Percentiles rank a stretch among this genome's conserved stretches.
phyloP scores from a whole-genome alignment of 2,329 filamentous ascomycete species.

The Paraconiothyrium brasiliense region DNA sequence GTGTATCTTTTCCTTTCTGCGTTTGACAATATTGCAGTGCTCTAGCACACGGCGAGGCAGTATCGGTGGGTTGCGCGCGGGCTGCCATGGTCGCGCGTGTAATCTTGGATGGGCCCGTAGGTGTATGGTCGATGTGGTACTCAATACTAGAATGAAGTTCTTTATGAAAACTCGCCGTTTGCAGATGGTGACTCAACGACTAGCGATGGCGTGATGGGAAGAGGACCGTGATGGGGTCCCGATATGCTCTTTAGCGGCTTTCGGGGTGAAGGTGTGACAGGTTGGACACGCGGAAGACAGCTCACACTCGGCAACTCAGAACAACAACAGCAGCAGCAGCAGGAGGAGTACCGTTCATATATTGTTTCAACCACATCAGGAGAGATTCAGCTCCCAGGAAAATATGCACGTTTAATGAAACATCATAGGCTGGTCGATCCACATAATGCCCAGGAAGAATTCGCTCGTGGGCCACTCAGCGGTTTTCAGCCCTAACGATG shows the following conservation, averaged over 20 bases:
- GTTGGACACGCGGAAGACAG: not conserved
- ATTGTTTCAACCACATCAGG: not conserved
- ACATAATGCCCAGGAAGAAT: constrained; percentile 5
- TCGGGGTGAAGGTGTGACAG: not conserved
- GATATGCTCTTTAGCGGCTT: not conserved
- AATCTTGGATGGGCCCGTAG: constrained; percentile 13
- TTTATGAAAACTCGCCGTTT: constrained; percentile 12
- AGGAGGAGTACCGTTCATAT: not conserved
- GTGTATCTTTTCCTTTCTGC: constrained; percentile 5
- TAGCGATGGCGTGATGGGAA: constrained; percentile 12
- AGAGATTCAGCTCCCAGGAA: not conserved
- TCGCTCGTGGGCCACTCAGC: constrained; percentile 13
- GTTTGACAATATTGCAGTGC: constrained; percentile 11
- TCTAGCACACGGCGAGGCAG: not conserved
- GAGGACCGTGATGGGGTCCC: constrained; percentile 23
- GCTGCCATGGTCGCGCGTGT: constrained; percentile 21
- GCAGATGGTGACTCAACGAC: constrained; percentile 11
- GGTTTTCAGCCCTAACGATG: constrained; percentile 15
- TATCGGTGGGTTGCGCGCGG: constrained; percentile 25
- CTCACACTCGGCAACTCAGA: not conserved
- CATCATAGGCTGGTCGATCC: constrained; percentile 5
- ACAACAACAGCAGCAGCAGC: not conserved
- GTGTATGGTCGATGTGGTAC: constrained; percentile 8
- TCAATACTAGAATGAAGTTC: constrained; percentile 18
- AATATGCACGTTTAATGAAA: not conserved